Evolutionary conservation across 345 rosid species (phyloP), one percentile per base, ranked within the genome.

Genomic region (Citrus unshiu): DNA sequence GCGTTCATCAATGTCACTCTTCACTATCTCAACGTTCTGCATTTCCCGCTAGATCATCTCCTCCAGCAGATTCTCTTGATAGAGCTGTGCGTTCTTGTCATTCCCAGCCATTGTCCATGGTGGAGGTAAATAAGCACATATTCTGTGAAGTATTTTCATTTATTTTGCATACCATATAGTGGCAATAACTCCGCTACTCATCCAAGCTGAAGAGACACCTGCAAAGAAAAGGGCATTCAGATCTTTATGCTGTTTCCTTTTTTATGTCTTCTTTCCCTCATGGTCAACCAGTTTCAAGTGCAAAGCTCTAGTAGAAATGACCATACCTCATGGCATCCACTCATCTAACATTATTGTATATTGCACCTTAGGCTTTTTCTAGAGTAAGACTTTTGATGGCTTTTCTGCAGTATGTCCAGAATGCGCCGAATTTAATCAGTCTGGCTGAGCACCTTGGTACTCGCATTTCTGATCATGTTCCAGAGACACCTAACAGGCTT

Each of bases 361-460:
- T 77, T 24, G 37, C 51, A 7, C 24, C 8, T 35, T 39, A 3
- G 21, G 51, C 39, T 39, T 68, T 78, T 58, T 62, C 37, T 80
- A 65, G 78, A 39, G 80, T 62, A 61, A 69, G 70, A 77, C 60
- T 69, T 67, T 54, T 9, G 30, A 29, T 65, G 69, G 9, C 63
- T 81, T 85, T 66, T 80, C 51, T 79, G 74, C 93, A 94, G 99
- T 91, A 86, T 84, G 88, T 92, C 24, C 92, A 89, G 78, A 93
- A 87, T 75, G 83, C 88, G 75, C 73, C 98, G 24, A 93, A 87
- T 78, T 68, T 96, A 72, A 87, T 96, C 80, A 96, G 98, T 84
- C 83, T 96, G 79, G 99, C 98, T 7, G 98, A 96, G 87, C 96
- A 93, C 87, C 94, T 96, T 1, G 99, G 99, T 7, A 93, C 97